These are phyloP conservation scores for Russula lepida DNA, from an alignment of 768 basidiomycete genomes.

Conservation along the genomic window DNA sequence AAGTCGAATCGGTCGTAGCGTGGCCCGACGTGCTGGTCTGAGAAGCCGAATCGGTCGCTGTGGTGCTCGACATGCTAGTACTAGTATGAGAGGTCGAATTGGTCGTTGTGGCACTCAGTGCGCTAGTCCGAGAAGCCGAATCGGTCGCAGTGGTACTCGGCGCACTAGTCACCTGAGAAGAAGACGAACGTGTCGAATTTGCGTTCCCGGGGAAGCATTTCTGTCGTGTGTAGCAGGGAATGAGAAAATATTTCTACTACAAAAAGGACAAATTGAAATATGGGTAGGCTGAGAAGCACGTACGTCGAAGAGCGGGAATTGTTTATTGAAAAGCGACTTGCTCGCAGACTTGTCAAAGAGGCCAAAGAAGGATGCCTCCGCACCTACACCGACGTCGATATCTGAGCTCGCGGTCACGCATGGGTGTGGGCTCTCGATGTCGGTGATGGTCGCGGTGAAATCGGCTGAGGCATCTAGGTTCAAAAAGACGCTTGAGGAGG, in stretches of 20 bases:
- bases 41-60: no score
- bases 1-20: no score
- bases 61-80: no score
- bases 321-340: neutral
- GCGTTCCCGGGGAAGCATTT: neutral
- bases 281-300: neutral
- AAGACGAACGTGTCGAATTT: no score
- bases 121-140: no score
- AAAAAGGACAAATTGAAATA: neutral
- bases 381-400: neutral
- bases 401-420: slow-evolving; percentile 7
- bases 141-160: no score
- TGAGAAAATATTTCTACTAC: neutral
- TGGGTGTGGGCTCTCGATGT: neutral
- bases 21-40: no score
- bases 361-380: neutral
- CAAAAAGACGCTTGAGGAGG: neutral
- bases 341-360: neutral
- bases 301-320: neutral
- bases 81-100: no score
- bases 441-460: neutral
- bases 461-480: slow-evolving; percentile 3
- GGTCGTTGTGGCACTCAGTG: no score
- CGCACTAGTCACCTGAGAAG: no score
- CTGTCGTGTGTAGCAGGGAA: neutral